Percentiles rank a stretch among this genome's conserved stretches.
Evolutionary conservation across 495 filamentous ascomycete species (phyloP).

Genomic region (Hamigera avellanea): DNA sequence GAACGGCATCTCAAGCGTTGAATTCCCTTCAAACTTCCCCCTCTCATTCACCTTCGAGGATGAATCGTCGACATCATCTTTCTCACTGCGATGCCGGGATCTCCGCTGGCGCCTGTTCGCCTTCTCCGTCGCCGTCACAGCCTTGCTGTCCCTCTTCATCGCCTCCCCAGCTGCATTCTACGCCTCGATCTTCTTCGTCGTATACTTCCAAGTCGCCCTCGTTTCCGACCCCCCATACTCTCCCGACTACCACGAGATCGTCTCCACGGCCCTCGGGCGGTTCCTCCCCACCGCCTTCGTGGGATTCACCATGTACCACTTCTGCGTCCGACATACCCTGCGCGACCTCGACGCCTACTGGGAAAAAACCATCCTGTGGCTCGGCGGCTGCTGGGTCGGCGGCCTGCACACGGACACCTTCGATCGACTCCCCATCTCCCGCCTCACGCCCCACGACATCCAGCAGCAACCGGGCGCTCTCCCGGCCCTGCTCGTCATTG

Average conservation of each 20-base stretch:
- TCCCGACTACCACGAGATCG: slow-evolving; percentile 37
- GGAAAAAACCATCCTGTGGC: slow-evolving; percentile 67
- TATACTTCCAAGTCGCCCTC: slow-evolving; percentile 68
- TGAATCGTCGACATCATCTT: slow-evolving; percentile 6
- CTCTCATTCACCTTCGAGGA: slow-evolving; percentile 49
- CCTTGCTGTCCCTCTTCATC: slow-evolving; percentile 53
- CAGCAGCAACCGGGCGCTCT: slow-evolving; percentile 64
- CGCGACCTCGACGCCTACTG: slow-evolving; percentile 48
- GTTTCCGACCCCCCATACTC: slow-evolving; percentile 55
- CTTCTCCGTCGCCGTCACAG: slow-evolving; percentile 51
- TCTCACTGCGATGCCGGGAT: slow-evolving; percentile 41
- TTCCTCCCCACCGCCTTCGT: slow-evolving; percentile 65
- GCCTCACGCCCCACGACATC: slow-evolving; percentile 63
- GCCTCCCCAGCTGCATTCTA: slow-evolving; percentile 54
- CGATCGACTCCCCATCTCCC: slow-evolving; percentile 62
- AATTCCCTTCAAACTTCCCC: slow-evolving; percentile 60
- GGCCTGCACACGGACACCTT: slow-evolving; percentile 68
- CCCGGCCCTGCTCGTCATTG: slow-evolving; percentile 50
- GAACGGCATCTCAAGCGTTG: slow-evolving; percentile 53
- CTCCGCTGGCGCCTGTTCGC: slow-evolving; percentile 56
- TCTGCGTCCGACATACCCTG: slow-evolving; percentile 39
- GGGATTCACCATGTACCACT: slow-evolving; percentile 58
- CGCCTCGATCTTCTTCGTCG: slow-evolving; percentile 48
- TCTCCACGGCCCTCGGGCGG: slow-evolving; percentile 53
- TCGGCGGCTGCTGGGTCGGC: slow-evolving; percentile 66